Evolutionary conservation across 2,329 filamentous ascomycete genomes (phyloP), one percentile per base, ranked within the genome.

Genomic region (Pseudogymnoascus sp.): DNA sequence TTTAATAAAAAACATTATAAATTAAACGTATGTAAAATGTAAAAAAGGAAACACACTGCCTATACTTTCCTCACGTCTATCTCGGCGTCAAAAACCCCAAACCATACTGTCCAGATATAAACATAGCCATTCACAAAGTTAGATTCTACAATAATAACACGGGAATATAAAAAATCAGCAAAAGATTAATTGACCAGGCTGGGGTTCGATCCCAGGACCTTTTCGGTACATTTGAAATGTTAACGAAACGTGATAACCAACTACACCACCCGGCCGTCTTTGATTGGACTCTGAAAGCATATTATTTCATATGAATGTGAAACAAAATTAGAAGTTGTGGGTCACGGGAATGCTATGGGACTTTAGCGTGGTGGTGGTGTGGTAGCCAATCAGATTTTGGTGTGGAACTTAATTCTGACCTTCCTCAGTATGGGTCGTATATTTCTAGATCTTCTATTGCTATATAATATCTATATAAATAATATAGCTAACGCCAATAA

Each of bases 211-310:
- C 47, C 47, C 47, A 54, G 47, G 47, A 54, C 47, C 47, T 54
- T 54, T 54, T 54, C 47, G 47, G 47, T 11, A 43, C 39, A 43
- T 43, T n/a, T 18, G 41, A 47, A 20, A 47, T 54, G 47, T 54
- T 54, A 54, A 54, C 47, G 47, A 54, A 54, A 54, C 47, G 47
- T 54, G 47, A 54, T 54, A 54, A 54, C 47, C 47, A 54, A 54
- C 47, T 54, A 54, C 47, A 54, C 47, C 47, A 54, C 47, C 47
- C 47, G 47, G 47, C 47, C 47, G 18, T 54, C 20, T 11, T 54
- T 54, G 28, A 54, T 54, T 54, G 47, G 28, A 54, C 47, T 32
- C n/a, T 54, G 6, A 14, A 32, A n/a, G 11, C 9, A 5, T 54
- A 54, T 32, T 54, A 14, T 54, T 54, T 28, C 1, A 32, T 18